Evolutionary conservation across 306 rosid species (phyloP), one percentile per base, ranked within the genome.

Genomic region (Rosa lucieae): DNA sequence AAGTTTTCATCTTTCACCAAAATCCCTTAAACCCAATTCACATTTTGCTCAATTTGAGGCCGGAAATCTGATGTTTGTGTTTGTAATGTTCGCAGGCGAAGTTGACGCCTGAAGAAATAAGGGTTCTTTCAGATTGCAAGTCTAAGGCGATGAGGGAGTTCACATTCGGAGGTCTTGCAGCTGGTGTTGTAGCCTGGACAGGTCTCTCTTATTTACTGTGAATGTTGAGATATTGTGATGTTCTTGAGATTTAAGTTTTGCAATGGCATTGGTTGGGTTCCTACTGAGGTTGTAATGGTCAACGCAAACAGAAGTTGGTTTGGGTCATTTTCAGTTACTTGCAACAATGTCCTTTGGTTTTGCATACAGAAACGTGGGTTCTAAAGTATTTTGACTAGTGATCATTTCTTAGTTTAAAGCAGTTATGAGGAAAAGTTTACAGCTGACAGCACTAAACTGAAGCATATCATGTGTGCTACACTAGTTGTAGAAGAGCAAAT

Each of bases 21-120:
- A 63, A 62, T 32, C 73, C n/a, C 5, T 0, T 10, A 26, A 52
- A 42, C 51, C 77, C 73, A 47, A 10, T 47, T 37, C 35, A 37
- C 20, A 15, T 62, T 40, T 32, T 13, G 18, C 77, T 23, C 8
- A 74, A 58, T 40, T 40, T 56, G 47, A 29, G 39, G 23, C 26
- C 39, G 5, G 13, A 37, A 42, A 43, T 35, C 23, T 42, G 5
- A 14, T 58, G 10, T 23, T 12, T 9, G 77, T 42, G 26, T 47
- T 17, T 67, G 17, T 40, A 10, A 14, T 72, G 32, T 73, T 74
- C 73, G 11, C 68, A 85, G 96, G 82, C 69, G 21, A 70, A 73
- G 20, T 73, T 91, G 79, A 85, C 92, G 70, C 80, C 82, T 17
- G 62, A 86, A 76, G 98, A 93, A 67, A 29, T 20, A 61, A 66